These are phyloP conservation scores for Ceratopteris richardii DNA, from an alignment of 75 land plant genomes.

Conservation along the genomic window DNA sequence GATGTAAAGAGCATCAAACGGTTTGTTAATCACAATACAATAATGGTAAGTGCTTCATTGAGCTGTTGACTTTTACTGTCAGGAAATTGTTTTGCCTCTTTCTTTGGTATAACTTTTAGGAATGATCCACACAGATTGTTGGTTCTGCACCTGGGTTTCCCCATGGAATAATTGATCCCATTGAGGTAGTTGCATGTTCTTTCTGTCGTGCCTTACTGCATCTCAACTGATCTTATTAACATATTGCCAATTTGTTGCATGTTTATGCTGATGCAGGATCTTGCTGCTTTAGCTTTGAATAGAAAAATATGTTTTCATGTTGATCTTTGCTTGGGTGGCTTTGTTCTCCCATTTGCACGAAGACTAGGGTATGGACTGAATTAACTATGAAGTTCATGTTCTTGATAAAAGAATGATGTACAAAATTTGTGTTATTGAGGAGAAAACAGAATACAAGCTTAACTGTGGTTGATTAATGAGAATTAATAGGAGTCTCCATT, in stretches of 20 bases:
- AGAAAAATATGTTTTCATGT: slow-evolving; percentile 80
- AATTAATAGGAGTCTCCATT: too few species aligned
- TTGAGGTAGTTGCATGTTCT: slow-evolving; percentile 42
- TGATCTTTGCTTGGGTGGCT: slow-evolving; percentile 97
- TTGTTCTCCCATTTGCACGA: slow-evolving; percentile 92
- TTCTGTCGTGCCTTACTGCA: too few species aligned
- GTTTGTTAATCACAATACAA: slow-evolving; percentile 70
- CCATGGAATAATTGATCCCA: slow-evolving; percentile 94
- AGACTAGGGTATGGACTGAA: slow-evolving; percentile 67
- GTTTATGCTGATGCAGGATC: slow-evolving; percentile 46
- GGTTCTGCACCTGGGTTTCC: slow-evolving; percentile 99
- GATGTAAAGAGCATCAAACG: slow-evolving; percentile 63
- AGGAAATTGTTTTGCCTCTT: neutral
- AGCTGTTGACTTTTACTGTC: neutral
- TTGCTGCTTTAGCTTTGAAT: slow-evolving; percentile 61
- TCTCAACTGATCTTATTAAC: too few species aligned
- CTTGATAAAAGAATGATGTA: too few species aligned
- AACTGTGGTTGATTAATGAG: too few species aligned
- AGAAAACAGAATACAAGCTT: too few species aligned
- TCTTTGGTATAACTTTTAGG: neutral
- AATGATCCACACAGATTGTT: slow-evolving; percentile 60
- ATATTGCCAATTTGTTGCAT: too few species aligned
- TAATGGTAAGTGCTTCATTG: slow-evolving; percentile 68
- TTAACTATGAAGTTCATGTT: neutral
- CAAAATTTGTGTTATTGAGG: too few species aligned